phyloP scores from a whole-genome alignment of 2,329 filamentous ascomycete genomes.

The Epichloe coenophiala region DNA sequence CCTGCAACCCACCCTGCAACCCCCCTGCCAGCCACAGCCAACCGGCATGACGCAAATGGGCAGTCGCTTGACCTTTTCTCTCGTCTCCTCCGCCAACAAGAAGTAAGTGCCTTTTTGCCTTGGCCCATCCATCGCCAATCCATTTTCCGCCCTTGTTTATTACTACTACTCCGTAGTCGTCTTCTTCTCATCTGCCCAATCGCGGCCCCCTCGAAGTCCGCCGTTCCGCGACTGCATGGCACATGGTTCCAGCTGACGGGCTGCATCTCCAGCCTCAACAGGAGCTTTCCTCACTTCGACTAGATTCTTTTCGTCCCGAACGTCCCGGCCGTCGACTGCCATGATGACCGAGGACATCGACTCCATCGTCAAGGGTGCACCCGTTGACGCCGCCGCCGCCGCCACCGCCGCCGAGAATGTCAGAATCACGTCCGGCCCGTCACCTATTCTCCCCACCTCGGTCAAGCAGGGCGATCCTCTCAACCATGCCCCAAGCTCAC shows the following conservation, averaged over 20 bases:
- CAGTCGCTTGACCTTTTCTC: too few relatives aligned
- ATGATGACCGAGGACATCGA: slow-evolving; percentile 58
- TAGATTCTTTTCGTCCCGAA: neutral
- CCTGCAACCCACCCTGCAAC: too few relatives aligned
- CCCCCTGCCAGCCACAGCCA: neutral
- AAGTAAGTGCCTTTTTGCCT: too few relatives aligned
- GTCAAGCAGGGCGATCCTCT: slow-evolving; percentile 53
- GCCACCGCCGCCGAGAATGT: slow-evolving; percentile 30
- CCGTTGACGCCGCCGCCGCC: slow-evolving; percentile 35
- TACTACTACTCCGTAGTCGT: too few relatives aligned
- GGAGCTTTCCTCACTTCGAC: neutral
- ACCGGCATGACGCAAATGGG: neutral
- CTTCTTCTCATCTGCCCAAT: neutral
- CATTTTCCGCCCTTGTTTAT: too few relatives aligned
- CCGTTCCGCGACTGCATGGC: slow-evolving; percentile 1
- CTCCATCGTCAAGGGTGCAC: slow-evolving; percentile 83
- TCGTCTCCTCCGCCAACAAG: neutral
- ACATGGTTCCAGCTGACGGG: neutral
- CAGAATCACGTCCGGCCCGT: slow-evolving; percentile 24
- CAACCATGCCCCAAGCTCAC: slow-evolving; percentile 72
- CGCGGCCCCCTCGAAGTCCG: neutral
- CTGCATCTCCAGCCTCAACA: slow-evolving; percentile 1
- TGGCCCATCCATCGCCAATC: neutral
- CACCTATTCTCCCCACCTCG: slow-evolving; percentile 29
- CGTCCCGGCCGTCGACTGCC: neutral